Percentiles rank a stretch among this genome's conserved stretches.
Conservation (phyloP, 768 basidiomycete species). For the Mycena rosella region DNA sequence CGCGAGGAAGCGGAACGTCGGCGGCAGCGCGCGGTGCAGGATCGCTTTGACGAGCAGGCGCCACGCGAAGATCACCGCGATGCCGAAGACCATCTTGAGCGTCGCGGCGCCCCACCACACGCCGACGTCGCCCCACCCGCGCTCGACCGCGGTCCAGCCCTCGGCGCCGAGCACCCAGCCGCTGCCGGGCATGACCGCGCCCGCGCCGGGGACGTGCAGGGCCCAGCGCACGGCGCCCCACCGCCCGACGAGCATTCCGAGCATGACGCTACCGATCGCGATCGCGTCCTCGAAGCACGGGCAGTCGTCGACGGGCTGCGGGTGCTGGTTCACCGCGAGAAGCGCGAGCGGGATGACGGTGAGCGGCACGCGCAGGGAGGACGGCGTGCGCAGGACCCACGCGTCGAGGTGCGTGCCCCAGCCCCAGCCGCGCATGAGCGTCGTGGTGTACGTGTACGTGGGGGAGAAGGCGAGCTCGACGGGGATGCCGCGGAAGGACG, state of each 20-base stretch:
- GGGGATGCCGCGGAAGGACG: constrained; percentile 57
- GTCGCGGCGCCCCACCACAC: constrained; percentile 63
- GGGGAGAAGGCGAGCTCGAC: constrained; percentile 43
- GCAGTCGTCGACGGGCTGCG: constrained; percentile 95
- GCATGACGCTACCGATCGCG: constrained; percentile 87
- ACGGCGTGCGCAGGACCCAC: constrained; percentile 48
- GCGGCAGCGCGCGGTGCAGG: constrained; percentile 82
- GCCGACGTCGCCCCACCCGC: constrained; percentile 56
- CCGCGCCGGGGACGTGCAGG: constrained; percentile 45
- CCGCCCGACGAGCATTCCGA: constrained; percentile 76
- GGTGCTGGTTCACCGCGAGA: constrained; percentile 87
- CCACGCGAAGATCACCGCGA: constrained; percentile 88
- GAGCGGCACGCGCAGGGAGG: constrained; percentile 60
- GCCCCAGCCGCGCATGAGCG: constrained; percentile 40
- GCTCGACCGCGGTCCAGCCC: constrained; percentile 17
- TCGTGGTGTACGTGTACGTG: constrained; percentile 22
- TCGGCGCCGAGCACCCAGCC: constrained; percentile 53
- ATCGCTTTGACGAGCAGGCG: constrained; percentile 86
- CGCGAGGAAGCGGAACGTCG: constrained; percentile 83
- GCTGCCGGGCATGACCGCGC: constrained; percentile 69
- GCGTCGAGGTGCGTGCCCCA: constrained; percentile 45
- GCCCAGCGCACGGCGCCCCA: constrained; percentile 71
- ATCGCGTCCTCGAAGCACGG: constrained; percentile 99
- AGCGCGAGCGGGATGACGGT: constrained; percentile 73
- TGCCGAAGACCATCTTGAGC: constrained; percentile 65